Evolutionary conservation across 2,329 filamentous ascomycete species (phyloP).

Genomic region (Phyllosticta citribraziliensis): DNA sequence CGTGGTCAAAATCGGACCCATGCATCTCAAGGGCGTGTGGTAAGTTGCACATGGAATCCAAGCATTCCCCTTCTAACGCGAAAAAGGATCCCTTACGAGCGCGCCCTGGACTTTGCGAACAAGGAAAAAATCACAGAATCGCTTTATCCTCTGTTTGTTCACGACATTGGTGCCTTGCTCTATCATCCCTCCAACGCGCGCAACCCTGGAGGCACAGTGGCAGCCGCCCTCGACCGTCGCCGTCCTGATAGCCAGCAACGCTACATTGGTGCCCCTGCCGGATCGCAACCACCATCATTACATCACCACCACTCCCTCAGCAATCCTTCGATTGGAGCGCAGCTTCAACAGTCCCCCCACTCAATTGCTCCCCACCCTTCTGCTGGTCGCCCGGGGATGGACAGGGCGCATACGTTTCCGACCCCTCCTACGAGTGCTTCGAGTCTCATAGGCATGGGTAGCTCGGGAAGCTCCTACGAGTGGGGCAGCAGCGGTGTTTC

Average conservation of each 20-base stretch:
- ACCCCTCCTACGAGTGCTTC: slow-evolving; percentile 91
- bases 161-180: slow-evolving; percentile 87
- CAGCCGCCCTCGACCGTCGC: slow-evolving; percentile 67
- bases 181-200: slow-evolving; percentile 91
- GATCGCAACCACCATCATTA: slow-evolving; percentile 56
- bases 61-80: slow-evolving; percentile 5
- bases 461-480: slow-evolving; percentile 65
- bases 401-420: slow-evolving; percentile 85
- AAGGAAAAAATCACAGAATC: slow-evolving; percentile 98
- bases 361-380: slow-evolving; percentile 52
- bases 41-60: slow-evolving; percentile 37
- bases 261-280: slow-evolving; percentile 51
- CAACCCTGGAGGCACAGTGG: slow-evolving; percentile 57
- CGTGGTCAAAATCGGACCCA: slow-evolving; percentile 97
- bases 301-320: slow-evolving; percentile 62
- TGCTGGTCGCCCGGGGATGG: slow-evolving; percentile 58
- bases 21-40: slow-evolving; percentile 98
- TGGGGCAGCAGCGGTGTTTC: slow-evolving; percentile 50
- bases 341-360: slow-evolving; percentile 58
- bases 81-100: slow-evolving; percentile 87
- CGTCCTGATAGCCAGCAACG: slow-evolving; percentile 44
- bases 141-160: slow-evolving; percentile 90
- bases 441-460: slow-evolving; percentile 68
- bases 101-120: slow-evolving; percentile 96
- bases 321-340: slow-evolving; percentile 43